A percentile compares a stretch with the other conserved stretches of the same genome.
Evolutionary conservation across 352 stramenopile species (phyloP).

Genomic region (Phytophthora tentaculata): DNA sequence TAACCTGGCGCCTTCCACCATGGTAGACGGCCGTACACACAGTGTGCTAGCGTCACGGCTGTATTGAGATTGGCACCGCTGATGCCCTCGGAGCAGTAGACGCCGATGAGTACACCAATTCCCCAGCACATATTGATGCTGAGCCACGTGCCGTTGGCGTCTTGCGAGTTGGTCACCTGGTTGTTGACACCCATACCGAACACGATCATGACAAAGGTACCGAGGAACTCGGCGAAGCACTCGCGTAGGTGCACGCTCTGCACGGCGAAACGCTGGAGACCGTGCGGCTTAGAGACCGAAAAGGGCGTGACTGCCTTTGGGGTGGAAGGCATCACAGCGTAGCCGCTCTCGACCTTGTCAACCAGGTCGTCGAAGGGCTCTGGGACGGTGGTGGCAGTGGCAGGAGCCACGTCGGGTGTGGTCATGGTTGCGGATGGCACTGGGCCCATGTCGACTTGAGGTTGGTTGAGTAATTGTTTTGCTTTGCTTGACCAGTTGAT

Average conservation of each 20-base stretch:
- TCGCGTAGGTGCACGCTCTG: conserved; percentile 42
- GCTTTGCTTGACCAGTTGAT: conserved; percentile 23
- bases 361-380: conserved; percentile 22
- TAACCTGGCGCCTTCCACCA: conserved; percentile 36
- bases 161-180: conserved; percentile 53
- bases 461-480: conserved; percentile 1
- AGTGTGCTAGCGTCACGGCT: conserved; percentile 7
- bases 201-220: conserved; percentile 51
- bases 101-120: conserved; percentile 52
- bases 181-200: conserved; percentile 69
- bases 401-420: conserved; percentile 7
- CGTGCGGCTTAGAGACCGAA: not conserved
- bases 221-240: conserved; percentile 55
- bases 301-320: conserved; percentile 8
- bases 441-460: conserved; percentile 15
- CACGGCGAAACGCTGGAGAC: conserved; percentile 17
- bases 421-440: conserved; percentile 13
- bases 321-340: conserved; percentile 18
- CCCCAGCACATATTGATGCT: conserved; percentile 61
- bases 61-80: conserved; percentile 3
- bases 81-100: conserved; percentile 43
- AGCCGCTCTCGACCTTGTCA: conserved; percentile 30
- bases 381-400: not conserved
- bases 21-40: conserved; percentile 32
- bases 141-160: conserved; percentile 54